Conservation (phyloP, 2,329 filamentous ascomycete genomes). For the Didymella arachidicola region DNA sequence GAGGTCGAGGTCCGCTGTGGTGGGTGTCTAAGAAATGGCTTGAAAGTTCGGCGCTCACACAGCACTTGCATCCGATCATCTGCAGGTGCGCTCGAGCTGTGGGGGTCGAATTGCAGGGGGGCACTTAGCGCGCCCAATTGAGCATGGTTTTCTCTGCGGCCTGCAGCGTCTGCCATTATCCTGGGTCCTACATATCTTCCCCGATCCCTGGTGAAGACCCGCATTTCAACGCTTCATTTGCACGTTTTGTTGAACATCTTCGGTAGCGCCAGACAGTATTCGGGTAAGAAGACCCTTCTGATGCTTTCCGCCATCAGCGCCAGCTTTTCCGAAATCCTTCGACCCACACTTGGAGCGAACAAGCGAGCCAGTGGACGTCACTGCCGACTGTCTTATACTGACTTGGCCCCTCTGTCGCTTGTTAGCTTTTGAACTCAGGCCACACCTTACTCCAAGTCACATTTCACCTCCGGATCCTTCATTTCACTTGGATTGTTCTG, state of each 20-base stretch:
- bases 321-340: conserved; percentile 22
- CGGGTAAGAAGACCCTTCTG: conserved; percentile 8
- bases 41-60: conserved; percentile 17
- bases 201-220: conserved; percentile 22
- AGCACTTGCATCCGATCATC: conserved; percentile 30
- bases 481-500: background rate
- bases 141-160: conserved; percentile 4
- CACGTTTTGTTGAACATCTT: conserved; percentile 20
- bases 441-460: background rate
- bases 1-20: conserved; percentile 7
- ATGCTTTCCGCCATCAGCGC: conserved; percentile 17
- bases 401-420: conserved; percentile 8
- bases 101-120: conserved; percentile 31
- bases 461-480: background rate
- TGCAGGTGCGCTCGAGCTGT: conserved; percentile 35
- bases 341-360: conserved; percentile 21
- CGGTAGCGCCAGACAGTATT: conserved; percentile 3
- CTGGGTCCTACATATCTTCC: conserved; percentile 26
- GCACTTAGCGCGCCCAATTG: conserved; percentile 4
- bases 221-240: conserved; percentile 24
- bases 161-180: conserved; percentile 22
- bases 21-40: conserved; percentile 11
- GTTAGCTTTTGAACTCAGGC: background rate
- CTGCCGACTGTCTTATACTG: conserved; percentile 17
- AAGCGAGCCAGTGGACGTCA: conserved; percentile 20